Evolutionary conservation across 2,329 filamentous ascomycete species (phyloP).

Genomic region (Dothideomycetes sp.): DNA sequence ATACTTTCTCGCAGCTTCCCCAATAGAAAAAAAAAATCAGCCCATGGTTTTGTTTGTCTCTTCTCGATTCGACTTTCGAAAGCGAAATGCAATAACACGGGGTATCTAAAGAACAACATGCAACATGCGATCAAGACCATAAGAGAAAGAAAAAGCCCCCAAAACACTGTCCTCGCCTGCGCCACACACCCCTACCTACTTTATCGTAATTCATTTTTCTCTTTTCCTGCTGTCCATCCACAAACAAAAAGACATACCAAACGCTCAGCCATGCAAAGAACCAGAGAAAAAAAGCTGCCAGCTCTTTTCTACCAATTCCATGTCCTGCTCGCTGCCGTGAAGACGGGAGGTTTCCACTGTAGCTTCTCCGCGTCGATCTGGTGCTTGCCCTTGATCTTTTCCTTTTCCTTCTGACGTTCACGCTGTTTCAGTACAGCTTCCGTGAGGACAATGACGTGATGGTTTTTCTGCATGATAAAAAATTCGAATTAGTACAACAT

Average conservation of each 20-base stretch:
- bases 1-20: conserved; percentile 9
- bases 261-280: not conserved
- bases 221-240: too few species aligned
- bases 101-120: too few species aligned
- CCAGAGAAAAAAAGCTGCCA: too few species aligned
- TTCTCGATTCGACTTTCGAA: too few species aligned
- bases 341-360: conserved; percentile 94
- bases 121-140: conserved; percentile 9
- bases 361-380: conserved; percentile 69
- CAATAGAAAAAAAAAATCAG: conserved; percentile 9
- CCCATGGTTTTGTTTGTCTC: conserved; percentile 3
- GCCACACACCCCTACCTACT: too few species aligned
- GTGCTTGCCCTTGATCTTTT: conserved; percentile 67
- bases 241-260: not conserved
- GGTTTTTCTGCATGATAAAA: conserved; percentile 70
- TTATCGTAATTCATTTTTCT: conserved; percentile 8
- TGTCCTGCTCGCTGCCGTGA: conserved; percentile 78
- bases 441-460: conserved; percentile 90
- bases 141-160: conserved; percentile 3
- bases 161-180: conserved; percentile 11
- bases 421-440: conserved; percentile 65
- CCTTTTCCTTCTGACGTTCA: conserved; percentile 60
- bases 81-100: too few species aligned
- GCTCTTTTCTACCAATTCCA: conserved; percentile 73
- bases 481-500: too few species aligned